These are phyloP conservation scores for Amanita rimosa DNA, from an alignment of 768 basidiomycete genomes.

Conservation along the genomic window DNA sequence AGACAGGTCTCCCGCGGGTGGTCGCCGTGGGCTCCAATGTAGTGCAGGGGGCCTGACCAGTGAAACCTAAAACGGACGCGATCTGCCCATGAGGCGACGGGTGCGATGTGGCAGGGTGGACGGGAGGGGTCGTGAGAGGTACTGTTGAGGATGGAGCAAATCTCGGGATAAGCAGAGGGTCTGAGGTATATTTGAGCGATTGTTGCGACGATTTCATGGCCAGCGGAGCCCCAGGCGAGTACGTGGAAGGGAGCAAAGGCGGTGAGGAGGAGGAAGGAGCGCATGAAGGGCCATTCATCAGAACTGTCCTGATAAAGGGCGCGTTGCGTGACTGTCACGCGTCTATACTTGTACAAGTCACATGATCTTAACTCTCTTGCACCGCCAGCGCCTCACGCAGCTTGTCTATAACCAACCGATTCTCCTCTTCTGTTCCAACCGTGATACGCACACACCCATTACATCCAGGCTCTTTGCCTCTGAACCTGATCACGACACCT, in stretches of 20 bases:
- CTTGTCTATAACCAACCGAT: slow-evolving; percentile 41
- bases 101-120: slow-evolving; percentile 67
- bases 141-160: slow-evolving; percentile 63
- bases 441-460: slow-evolving; percentile 83
- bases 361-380: background rate
- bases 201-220: slow-evolving; percentile 89
- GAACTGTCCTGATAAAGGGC: background rate
- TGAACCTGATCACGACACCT: slow-evolving; percentile 84
- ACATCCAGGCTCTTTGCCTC: slow-evolving; percentile 83
- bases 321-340: too few species aligned
- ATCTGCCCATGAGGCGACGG: slow-evolving; percentile 88
- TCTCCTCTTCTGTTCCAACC: slow-evolving; percentile 79
- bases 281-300: background rate
- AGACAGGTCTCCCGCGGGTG: slow-evolving; percentile 65
- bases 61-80: slow-evolving; percentile 46
- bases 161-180: slow-evolving; percentile 49
- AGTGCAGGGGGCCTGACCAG: slow-evolving; percentile 71
- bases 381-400: slow-evolving; percentile 45
- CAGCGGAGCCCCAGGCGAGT: slow-evolving; percentile 36
- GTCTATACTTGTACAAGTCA: background rate
- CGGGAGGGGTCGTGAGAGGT: slow-evolving; percentile 19
- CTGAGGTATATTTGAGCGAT: slow-evolving; percentile 90
- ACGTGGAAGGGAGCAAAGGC: slow-evolving; percentile 4
- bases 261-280: background rate
- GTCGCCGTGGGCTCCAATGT: slow-evolving; percentile 64